Evolutionary conservation across 2,329 filamentous ascomycete species (phyloP), one percentile per base, ranked within the genome.

Genomic region (Ceratocystis cacaofunesta): DNA sequence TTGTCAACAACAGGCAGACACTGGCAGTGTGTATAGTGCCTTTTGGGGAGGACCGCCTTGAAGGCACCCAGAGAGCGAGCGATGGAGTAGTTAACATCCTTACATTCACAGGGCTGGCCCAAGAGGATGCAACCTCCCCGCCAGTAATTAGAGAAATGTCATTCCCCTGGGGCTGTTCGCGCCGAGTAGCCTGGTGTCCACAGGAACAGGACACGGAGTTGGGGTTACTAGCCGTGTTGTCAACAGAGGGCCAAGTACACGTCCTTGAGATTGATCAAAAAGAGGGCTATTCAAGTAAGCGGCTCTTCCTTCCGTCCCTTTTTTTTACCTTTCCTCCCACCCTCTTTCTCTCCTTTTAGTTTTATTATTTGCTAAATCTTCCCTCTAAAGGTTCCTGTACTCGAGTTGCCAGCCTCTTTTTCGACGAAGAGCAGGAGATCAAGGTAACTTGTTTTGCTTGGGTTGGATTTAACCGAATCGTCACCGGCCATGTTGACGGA

Each of bases 401-500:
- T 82, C 1, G 70, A 0, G 71, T 81, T 55, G 77, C 77, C 1
- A 74, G 74, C 0, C 74, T 85, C 15, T 74, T 72, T 19, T 73
- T 82, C 4, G 71, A 73, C 0, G 73, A 76, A 15, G 81, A 84
- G 71, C 74, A 78, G 65, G 74, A 74, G 57, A 73, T 82, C 50
- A 74, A 76, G 30, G 78, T 79, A 32, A 83, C 80, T 17, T 77
- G 78, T 67, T 76, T 85, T 63, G 76, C 80, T 10, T 85, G 82
- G 82, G 72, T 79, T 43, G 79, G 78, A 67, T 76, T 77, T 68
- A 84, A 84, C 70, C 78, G 81, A 25, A 72, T 85, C 48, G 80
- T 76, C 0, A 73, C 82, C 36, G 82, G 81, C 61, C 81, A 84
- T 70, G 78, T 77, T 0, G 82, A 85, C 67, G 82, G 82, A 41